Evolutionary conservation across 768 basidiomycete genomes (phyloP).

Genomic region (Leucogyrophana mollusca): DNA sequence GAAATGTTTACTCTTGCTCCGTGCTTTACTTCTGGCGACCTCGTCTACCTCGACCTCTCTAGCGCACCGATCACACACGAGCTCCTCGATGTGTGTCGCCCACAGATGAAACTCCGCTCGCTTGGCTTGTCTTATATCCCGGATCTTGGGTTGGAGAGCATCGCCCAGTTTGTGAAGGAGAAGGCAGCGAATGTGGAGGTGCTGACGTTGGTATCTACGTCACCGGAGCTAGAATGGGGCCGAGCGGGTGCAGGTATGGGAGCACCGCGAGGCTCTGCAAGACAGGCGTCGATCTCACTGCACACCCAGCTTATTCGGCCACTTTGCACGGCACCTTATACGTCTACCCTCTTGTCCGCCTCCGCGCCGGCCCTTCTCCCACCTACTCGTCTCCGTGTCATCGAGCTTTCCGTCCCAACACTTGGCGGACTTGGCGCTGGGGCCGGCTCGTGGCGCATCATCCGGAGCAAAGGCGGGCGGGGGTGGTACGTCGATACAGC

Average conservation of each 20-base stretch:
- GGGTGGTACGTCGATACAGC: slow-evolving; percentile 95
- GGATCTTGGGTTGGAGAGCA: slow-evolving; percentile 56
- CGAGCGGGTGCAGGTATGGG: slow-evolving; percentile 27
- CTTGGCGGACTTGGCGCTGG: slow-evolving; percentile 74
- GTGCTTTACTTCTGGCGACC: slow-evolving; percentile 69
- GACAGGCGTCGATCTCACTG: slow-evolving; percentile 73
- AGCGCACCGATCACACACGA: slow-evolving; percentile 69
- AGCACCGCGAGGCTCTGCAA: slow-evolving; percentile 39
- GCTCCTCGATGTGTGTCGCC: slow-evolving; percentile 50
- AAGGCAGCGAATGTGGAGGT: slow-evolving; percentile 83
- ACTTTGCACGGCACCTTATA: slow-evolving; percentile 76
- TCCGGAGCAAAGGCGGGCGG: slow-evolving; percentile 89
- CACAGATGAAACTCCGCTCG: slow-evolving; percentile 77
- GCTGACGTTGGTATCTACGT: slow-evolving; percentile 75
- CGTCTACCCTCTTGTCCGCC: slow-evolving; percentile 47
- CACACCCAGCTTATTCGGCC: slow-evolving; percentile 80
- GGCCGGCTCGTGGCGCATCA: slow-evolving; percentile 81
- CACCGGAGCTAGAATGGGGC: slow-evolving; percentile 70
- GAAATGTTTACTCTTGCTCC: slow-evolving; percentile 73
- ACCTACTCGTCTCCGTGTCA: slow-evolving; percentile 77
- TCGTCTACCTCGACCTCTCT: slow-evolving; percentile 90
- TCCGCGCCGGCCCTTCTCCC: slow-evolving; percentile 36
- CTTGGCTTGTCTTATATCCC: slow-evolving; percentile 90
- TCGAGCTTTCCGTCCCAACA: slow-evolving; percentile 77
- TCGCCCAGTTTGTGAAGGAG: slow-evolving; percentile 65